Percentiles rank a stretch among this genome's conserved stretches.
These are phyloP conservation scores for Diplogelasinospora grovesii DNA, from an alignment of 495 filamentous ascomycete species.

Conservation along the genomic window DNA sequence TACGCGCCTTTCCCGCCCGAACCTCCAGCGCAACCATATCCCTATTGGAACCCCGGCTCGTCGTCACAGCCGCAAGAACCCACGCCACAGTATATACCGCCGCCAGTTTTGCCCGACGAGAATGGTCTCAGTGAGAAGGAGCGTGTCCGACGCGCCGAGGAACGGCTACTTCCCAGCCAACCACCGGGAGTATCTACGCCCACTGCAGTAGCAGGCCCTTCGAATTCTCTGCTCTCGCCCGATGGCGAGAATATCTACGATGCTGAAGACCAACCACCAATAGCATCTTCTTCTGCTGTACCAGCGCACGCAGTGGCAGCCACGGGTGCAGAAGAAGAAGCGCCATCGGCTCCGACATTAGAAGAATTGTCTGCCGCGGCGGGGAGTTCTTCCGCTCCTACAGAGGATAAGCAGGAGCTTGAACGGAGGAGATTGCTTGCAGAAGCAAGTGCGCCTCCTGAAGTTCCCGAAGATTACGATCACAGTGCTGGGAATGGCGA, in stretches of 20 bases:
- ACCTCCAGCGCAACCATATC: not conserved
- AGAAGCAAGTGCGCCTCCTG: constrained; percentile 63
- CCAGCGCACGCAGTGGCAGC: not conserved
- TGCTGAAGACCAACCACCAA: constrained; percentile 17
- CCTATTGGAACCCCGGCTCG: not conserved
- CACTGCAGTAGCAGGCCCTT: constrained; percentile 35
- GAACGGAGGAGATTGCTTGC: constrained; percentile 67
- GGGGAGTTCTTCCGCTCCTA: constrained; percentile 28
- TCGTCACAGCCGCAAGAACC: constrained; percentile 17
- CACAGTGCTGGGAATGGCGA: constrained; percentile 18
- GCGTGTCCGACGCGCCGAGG: constrained; percentile 58
- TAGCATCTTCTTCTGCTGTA: too few species aligned
- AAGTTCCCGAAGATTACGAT: constrained; percentile 44
- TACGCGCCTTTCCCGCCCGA: constrained; percentile 16
- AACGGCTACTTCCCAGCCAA: constrained; percentile 62
- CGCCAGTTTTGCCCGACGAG: constrained; percentile 47
- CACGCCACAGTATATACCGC: constrained; percentile 39
- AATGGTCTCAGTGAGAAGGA: constrained; percentile 61
- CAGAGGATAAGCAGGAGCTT: constrained; percentile 82
- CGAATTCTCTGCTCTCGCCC: constrained; percentile 28
- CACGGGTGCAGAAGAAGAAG: constrained; percentile 5
- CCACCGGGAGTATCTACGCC: constrained; percentile 42
- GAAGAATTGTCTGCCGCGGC: constrained; percentile 35
- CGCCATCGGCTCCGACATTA: constrained; percentile 40
- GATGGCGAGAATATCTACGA: constrained; percentile 33